Percentiles rank a stretch among this genome's conserved stretches.
These are phyloP conservation scores for Nematocida sp. DNA, from an alignment of 371 early-diverging fungal genomes.

Conservation along the genomic window DNA sequence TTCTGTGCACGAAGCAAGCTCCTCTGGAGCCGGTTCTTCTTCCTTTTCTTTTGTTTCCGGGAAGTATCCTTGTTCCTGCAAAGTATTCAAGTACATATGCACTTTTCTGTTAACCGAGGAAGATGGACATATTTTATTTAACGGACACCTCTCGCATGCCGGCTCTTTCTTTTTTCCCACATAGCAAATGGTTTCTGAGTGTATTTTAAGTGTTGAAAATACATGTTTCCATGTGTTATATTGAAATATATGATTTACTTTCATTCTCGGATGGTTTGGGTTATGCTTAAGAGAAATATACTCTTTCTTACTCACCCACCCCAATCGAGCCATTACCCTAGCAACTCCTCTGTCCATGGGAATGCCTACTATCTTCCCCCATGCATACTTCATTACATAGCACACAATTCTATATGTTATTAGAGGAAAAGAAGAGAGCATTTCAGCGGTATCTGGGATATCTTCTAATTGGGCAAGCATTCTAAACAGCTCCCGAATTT, in stretches of 20 bases:
- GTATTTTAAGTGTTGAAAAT: not conserved
- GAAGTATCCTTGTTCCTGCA: slow-evolving; percentile 15
- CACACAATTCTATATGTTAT: not conserved
- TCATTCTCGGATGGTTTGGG: not conserved
- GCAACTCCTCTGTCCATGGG: not conserved
- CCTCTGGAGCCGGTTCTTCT: slow-evolving; percentile 1
- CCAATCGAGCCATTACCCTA: not conserved
- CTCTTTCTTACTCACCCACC: slow-evolving; percentile 14
- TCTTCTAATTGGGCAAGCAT: not conserved
- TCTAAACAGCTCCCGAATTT: not conserved
- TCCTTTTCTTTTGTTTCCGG: slow-evolving; percentile 5
- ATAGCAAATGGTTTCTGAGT: slow-evolving; percentile 18
- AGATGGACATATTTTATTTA: slow-evolving; percentile 37
- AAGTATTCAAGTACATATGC: not conserved
- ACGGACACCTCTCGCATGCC: slow-evolving; percentile 9
- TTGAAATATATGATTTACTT: not conserved
- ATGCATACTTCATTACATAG: slow-evolving; percentile 20
- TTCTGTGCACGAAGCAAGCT: slow-evolving; percentile 1
- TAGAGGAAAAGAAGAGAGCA: not conserved
- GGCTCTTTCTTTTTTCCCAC: slow-evolving; percentile 1
- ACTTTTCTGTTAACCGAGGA: not conserved
- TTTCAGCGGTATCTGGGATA: slow-evolving; percentile 3
- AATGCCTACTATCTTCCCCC: slow-evolving; percentile 8
- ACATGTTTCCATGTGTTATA: slow-evolving; percentile 14
- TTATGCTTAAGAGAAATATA: not conserved